Evolutionary conservation across 495 filamentous ascomycete genomes (phyloP).

Genomic region (Pseudevernia furfuracea): DNA sequence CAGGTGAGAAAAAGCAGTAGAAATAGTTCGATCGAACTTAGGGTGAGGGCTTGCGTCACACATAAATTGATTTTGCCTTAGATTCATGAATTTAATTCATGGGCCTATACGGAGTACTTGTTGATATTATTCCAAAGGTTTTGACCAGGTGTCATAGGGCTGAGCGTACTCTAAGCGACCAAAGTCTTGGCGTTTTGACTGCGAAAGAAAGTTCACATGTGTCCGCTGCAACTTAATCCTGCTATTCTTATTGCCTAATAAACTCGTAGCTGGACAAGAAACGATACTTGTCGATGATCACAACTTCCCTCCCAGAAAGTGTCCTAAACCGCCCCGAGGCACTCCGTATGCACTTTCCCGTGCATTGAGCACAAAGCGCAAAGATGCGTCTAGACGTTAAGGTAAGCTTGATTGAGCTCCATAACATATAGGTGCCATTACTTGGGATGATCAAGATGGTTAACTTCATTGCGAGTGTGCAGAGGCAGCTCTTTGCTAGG

Average conservation of each 20-base stretch:
- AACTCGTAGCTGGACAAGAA: neutral
- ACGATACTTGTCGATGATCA: neutral
- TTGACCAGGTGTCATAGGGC: no score
- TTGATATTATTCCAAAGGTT: no score
- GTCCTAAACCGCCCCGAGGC: neutral
- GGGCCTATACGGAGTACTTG: no score
- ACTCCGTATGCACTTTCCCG: neutral
- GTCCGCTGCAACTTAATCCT: neutral
- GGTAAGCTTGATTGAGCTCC: slow-evolving; percentile 46
- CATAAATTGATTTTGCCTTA: no score
- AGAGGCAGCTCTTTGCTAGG: slow-evolving; percentile 75
- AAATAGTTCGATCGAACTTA: no score
- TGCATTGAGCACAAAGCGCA: slow-evolving; percentile 27
- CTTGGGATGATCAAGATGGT: slow-evolving; percentile 17
- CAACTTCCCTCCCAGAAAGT: neutral
- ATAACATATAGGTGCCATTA: neutral
- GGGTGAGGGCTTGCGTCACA: no score
- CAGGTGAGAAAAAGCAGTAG: no score
- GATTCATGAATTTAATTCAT: no score
- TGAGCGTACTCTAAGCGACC: neutral
- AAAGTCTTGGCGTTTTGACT: slow-evolving; percentile 14
- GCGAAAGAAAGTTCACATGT: slow-evolving; percentile 8
- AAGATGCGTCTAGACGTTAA: slow-evolving; percentile 89
- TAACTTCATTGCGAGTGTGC: slow-evolving; percentile 31
- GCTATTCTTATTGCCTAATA: neutral